These are phyloP conservation scores for Leptographium radiaticola DNA, from an alignment of 2,329 filamentous ascomycete genomes.

Conservation along the genomic window DNA sequence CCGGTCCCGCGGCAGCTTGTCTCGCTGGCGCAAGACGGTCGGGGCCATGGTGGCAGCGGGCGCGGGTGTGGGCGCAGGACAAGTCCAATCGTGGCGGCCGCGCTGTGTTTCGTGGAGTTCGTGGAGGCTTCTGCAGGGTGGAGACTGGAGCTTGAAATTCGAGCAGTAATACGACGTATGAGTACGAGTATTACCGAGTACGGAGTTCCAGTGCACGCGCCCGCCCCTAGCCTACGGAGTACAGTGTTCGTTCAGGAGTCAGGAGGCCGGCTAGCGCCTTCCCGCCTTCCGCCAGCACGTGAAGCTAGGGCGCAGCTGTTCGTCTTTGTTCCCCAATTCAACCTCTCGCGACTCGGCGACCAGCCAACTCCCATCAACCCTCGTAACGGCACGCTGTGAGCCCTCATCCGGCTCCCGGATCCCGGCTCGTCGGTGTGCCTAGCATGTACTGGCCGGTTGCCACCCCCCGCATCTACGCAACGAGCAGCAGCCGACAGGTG, in stretches of 20 bases:
- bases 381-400: slow-evolving; percentile 12
- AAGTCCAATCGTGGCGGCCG: too few relatives aligned
- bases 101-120: too few relatives aligned
- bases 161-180: too few relatives aligned
- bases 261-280: too few relatives aligned
- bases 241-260: too few relatives aligned
- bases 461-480: slow-evolving; percentile 71
- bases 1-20: slow-evolving; percentile 53
- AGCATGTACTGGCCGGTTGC: slow-evolving; percentile 88
- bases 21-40: slow-evolving; percentile 29
- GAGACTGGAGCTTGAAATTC: too few relatives aligned
- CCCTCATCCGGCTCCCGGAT: slow-evolving; percentile 13
- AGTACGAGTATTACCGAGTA: too few relatives aligned
- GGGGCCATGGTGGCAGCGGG: slow-evolving; percentile 8
- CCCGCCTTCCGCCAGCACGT: background rate
- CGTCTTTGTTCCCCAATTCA: background rate
- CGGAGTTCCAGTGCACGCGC: too few relatives aligned
- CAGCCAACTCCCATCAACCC: background rate
- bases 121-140: too few relatives aligned
- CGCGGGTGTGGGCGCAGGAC: background rate
- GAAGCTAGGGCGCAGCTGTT: background rate
- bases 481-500: slow-evolving; percentile 53
- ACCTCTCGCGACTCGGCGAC: background rate
- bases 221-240: too few relatives aligned
- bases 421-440: slow-evolving; percentile 15